Conservation (phyloP, 306 rosid species). For the Medicago ruthenica region DNA sequence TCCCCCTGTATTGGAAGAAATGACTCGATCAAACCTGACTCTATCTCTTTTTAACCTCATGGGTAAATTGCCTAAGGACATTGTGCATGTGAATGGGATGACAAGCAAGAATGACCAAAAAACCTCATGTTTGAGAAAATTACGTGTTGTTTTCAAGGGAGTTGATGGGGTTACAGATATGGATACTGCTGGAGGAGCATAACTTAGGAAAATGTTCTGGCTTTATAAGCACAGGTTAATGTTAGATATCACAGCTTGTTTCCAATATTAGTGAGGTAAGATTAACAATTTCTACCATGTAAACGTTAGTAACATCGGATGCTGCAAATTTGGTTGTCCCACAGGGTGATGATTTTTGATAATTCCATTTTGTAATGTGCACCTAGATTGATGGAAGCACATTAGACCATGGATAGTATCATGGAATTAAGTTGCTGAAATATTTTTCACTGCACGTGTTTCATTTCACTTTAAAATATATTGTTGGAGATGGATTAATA, state of each 20-base stretch:
- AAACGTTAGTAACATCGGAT: conserved; percentile 27
- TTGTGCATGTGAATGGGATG: conserved; percentile 79
- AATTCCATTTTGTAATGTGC: conserved; percentile 31
- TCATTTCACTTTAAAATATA: conserved; percentile 16
- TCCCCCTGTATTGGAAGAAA: conserved; percentile 92
- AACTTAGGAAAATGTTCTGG: conserved; percentile 34
- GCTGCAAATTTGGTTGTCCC: conserved; percentile 32
- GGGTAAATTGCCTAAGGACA: conserved; percentile 71
- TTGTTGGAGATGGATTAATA: too few relatives aligned
- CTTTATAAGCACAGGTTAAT: conserved; percentile 39
- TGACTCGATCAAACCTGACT: conserved; percentile 88
- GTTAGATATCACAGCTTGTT: conserved; percentile 35
- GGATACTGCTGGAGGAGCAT: conserved; percentile 92
- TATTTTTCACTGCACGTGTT: conserved; percentile 9
- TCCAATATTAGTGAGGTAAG: conserved; percentile 50
- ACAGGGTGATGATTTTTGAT: conserved; percentile 8
- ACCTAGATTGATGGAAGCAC: conserved; percentile 18
- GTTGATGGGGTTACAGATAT: conserved; percentile 83
- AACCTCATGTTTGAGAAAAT: conserved; percentile 67
- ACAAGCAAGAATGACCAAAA: conserved; percentile 65
- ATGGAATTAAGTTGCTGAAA: too few relatives aligned
- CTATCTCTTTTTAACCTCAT: conserved; percentile 69
- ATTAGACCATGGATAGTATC: neutral
- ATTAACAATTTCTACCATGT: conserved; percentile 46
- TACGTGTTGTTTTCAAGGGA: conserved; percentile 78